phyloP scores from a whole-genome alignment of 371 early-diverging fungal genomes.

The Vairimorpha apis region DNA sequence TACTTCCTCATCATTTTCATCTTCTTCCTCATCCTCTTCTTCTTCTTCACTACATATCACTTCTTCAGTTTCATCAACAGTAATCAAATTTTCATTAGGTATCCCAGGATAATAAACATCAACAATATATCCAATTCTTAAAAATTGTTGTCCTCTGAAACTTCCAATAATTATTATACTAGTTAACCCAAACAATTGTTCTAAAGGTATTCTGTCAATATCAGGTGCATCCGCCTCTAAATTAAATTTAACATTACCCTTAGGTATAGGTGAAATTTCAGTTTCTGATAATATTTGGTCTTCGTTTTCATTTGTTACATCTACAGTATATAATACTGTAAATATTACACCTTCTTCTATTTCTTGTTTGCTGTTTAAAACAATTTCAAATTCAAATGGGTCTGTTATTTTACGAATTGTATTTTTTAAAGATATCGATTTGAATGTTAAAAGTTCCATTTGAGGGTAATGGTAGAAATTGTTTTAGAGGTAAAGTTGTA shows the following conservation, averaged over 20 bases:
- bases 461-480: constrained; percentile 9
- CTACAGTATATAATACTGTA: constrained; percentile 39
- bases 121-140: constrained; percentile 60
- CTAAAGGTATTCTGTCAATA: constrained; percentile 44
- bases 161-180: constrained; percentile 52
- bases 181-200: constrained; percentile 57
- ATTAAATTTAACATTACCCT: constrained; percentile 56
- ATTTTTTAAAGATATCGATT: constrained; percentile 20
- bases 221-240: constrained; percentile 51
- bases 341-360: constrained; percentile 49
- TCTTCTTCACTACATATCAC: constrained; percentile 24
- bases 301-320: constrained; percentile 37
- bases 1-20: constrained; percentile 57
- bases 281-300: constrained; percentile 57
- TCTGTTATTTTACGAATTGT: constrained; percentile 20
- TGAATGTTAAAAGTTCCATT: constrained; percentile 27
- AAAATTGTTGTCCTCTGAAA: constrained; percentile 50
- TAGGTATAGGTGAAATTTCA: constrained; percentile 54
- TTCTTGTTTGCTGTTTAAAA: constrained; percentile 22
- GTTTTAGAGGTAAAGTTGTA: not conserved
- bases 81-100: constrained; percentile 15
- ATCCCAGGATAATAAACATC: constrained; percentile 61
- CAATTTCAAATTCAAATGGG: constrained; percentile 38
- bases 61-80: constrained; percentile 30
- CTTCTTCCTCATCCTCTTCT: constrained; percentile 36